Base-by-base conservation (phyloP, 495 filamentous ascomycete genomes). In the Hypoxylon rickii region DNA sequence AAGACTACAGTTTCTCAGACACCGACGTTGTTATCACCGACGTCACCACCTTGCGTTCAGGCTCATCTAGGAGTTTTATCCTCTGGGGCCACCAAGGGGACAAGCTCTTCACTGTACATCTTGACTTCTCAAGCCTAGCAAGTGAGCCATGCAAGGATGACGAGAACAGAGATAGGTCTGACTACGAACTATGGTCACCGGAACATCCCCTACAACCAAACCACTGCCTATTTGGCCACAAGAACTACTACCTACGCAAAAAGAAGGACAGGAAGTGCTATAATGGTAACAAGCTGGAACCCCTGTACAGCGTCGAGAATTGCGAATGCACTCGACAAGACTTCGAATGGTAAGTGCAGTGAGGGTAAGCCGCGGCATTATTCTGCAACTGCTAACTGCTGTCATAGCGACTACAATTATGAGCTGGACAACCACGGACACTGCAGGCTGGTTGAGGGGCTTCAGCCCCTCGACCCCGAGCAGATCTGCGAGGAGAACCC, bases 221-320 rank as follows among this genome's bases (percentile, higher is more conserved):
- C 44, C 81, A 89, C 42, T 99, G 95, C 69, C 76, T 99, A 3
- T 99, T 97, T 66, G 95, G 95, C 13, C 95, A 96, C 73, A 76
- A 87, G 31, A 83, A 91, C 40, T 81, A 92, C 66, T 99, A 97
- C 61, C 83, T 94, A 68, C 89, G 95, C 66, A 97, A 97, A 79
- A 90, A 86, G 65, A 63, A 75, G 12, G 79, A 81, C 3, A 72
- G 76, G 24, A 73, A 86, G 17, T 99, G 95, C 76, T 94, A 83
- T 76, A 96, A 96, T 58, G 84, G 87, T 45, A 79, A 71, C 18
- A 78, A 77, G 47, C 76, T 94, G 71, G 78, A 85, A 33, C 78
- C 83, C 26, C 74, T 91, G 2, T 89, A 90, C 73, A 77, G 79
- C 36, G 76, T 75, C 38, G 68, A 77, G 53, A 89, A 93, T 66